Base-by-base conservation (phyloP, 805 yeast species). In the Sugiyamaella americana region DNA sequence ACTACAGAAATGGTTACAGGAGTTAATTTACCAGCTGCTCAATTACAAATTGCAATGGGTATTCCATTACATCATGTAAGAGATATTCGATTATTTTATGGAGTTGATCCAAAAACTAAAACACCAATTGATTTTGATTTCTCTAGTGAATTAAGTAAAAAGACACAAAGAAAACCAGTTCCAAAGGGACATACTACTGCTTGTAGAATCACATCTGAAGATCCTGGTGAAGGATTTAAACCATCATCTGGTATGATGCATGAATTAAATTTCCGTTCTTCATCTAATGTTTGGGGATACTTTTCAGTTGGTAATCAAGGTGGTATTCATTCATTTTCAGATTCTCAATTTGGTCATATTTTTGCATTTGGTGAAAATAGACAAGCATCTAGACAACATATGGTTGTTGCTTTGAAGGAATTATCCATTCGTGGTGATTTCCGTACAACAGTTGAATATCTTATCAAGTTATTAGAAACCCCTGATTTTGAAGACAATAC, bases 1-100 rank as follows among this genome's bases (percentile, higher is more conserved):
- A 93, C 98, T 39, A 93, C 98, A 36, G 99, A 93, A 73, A 93
- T 93, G 99, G 98, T 88, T 48, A 84, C 95, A 20, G 98, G 98
- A 56, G 97, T 93, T 46, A 94, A 93, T 64, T 76, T 93, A 65
- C 99, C 99, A 23, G 95, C 97, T 49, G 96, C 99, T 34, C 98
- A 93, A 72, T 79, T 93, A 57, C 98, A 93, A 72, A 87, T 93
- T 69, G 98, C 98, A 53, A 93, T 93, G 99, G 99, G 99, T 78
- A 79, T 93, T 51, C 98, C 98, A 55, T 81, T 93, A 76, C 94
- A 93, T 68, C 79, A 95, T 71, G 84, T 93, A 59, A 79, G 84
- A 60, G 98, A 93, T 65, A 94, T 93, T 61, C 80, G 99, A 67
- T 71, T 87, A 54, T 74, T 85, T 59, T 93, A 91, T 64, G 98